Conservation (phyloP, 306 rosid species). For the Leucaena leucocephala region DNA sequence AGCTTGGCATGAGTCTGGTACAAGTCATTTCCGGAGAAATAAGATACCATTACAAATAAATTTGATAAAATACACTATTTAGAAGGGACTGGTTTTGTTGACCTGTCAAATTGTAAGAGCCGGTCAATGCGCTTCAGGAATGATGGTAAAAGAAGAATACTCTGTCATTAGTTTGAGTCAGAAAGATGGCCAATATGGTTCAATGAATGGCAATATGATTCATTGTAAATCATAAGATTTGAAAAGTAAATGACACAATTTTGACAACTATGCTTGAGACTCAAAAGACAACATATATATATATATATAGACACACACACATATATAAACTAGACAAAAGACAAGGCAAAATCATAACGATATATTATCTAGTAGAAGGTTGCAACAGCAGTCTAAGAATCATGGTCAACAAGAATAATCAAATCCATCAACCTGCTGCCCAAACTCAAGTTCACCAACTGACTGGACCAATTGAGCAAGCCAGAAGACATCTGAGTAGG, state of each 20-base stretch:
- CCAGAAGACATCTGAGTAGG: slow-evolving; percentile 96
- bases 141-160: slow-evolving; percentile 76
- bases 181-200: slow-evolving; percentile 28
- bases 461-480: slow-evolving; percentile 91
- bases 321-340: not conserved
- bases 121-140: slow-evolving; percentile 91
- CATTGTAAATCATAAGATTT: not conserved
- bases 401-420: not conserved
- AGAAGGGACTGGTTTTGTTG: slow-evolving; percentile 36
- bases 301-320: too few species aligned
- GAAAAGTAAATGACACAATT: not conserved
- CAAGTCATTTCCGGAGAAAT: slow-evolving; percentile 43
- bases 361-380: slow-evolving; percentile 17
- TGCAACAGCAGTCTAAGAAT: slow-evolving; percentile 1
- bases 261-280: not conserved
- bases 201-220: not conserved
- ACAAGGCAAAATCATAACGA: not conserved
- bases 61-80: slow-evolving; percentile 32
- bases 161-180: slow-evolving; percentile 57
- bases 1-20: slow-evolving; percentile 94
- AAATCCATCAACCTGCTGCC: slow-evolving; percentile 78
- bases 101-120: slow-evolving; percentile 95
- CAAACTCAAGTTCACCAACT: slow-evolving; percentile 91
- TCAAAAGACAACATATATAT: not conserved
- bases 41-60: slow-evolving; percentile 38